Evolutionary conservation across 176 grass and related monocot species (phyloP).

Genomic region (Carex myosuroides): DNA sequence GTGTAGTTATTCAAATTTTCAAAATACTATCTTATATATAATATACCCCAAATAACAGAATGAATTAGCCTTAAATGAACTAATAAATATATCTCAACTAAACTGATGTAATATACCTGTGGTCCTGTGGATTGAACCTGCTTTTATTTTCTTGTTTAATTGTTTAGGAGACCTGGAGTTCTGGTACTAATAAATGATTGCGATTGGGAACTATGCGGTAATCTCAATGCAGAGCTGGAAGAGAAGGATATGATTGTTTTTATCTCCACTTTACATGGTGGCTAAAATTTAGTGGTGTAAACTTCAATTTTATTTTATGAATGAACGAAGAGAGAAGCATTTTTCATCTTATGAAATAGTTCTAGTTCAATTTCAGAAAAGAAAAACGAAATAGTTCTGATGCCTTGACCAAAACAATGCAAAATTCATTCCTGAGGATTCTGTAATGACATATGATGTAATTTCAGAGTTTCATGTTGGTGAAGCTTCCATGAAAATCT

Average conservation of each 20-base stretch:
- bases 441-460: neutral
- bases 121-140: neutral
- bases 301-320: neutral
- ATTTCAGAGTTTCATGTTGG: neutral
- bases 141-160: neutral
- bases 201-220: slow-evolving; percentile 77
- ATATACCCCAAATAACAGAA: neutral
- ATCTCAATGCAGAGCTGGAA: slow-evolving; percentile 66
- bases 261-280: slow-evolving; percentile 84
- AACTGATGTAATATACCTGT: neutral
- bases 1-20: neutral
- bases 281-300: slow-evolving; percentile 24
- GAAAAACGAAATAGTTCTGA: neutral
- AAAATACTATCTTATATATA: neutral
- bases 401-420: neutral
- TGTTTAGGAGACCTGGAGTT: slow-evolving; percentile 80
- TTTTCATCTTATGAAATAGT: neutral
- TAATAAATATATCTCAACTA: neutral
- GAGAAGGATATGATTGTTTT: slow-evolving; percentile 90
- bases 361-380: neutral
- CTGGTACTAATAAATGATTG: slow-evolving; percentile 81
- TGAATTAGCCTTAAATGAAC: neutral
- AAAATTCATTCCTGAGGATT: neutral
- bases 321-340: neutral
- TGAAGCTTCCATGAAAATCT: neutral